A percentile compares a stretch with the other conserved stretches of the same genome.
Conservation (phyloP, 75 land plant species). For the Gnetum montanum region DNA sequence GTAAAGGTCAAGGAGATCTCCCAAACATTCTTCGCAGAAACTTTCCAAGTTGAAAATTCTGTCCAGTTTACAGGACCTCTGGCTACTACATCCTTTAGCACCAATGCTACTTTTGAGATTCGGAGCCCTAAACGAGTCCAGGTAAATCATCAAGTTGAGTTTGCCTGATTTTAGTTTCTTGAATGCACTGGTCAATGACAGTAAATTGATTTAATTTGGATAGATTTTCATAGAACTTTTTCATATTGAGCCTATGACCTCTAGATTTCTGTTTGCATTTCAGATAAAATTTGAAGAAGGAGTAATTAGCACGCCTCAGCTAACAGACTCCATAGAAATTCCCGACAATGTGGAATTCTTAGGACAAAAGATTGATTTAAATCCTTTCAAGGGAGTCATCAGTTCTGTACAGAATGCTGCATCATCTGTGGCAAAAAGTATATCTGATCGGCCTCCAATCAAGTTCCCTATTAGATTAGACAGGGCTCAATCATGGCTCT, state of each 20-base stretch:
- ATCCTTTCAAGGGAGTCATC: conserved; percentile 54
- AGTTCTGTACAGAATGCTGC: conserved; percentile 75
- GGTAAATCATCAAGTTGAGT: too few relatives aligned
- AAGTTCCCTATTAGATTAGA: conserved; percentile 62
- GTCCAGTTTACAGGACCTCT: conserved; percentile 76
- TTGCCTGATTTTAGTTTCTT: too few relatives aligned
- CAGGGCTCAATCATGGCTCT: conserved; percentile 75
- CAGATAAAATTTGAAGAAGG: conserved; percentile 89
- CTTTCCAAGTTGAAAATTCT: conserved; percentile 75
- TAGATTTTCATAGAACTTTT: too few relatives aligned
- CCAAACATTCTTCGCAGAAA: conserved; percentile 67
- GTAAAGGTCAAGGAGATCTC: conserved; percentile 87
- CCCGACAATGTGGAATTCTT: conserved; percentile 71
- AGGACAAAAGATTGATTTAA: conserved; percentile 75
- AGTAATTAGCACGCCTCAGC: conserved; percentile 76
- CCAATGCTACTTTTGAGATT: conserved; percentile 83
- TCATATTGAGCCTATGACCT: too few relatives aligned
- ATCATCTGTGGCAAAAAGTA: conserved; percentile 59
- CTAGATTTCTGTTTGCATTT: too few relatives aligned
- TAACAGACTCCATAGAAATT: conserved; percentile 69
- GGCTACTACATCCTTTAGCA: conserved; percentile 66
- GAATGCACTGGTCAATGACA: too few relatives aligned
- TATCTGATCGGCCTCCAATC: conserved; percentile 76
- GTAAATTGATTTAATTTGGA: too few relatives aligned
- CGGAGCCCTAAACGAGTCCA: conserved; percentile 91